Percentiles rank a stretch among this genome's conserved stretches.
Conservation (phyloP, 345 rosid genomes). For the Eucalyptus cloeziana region DNA sequence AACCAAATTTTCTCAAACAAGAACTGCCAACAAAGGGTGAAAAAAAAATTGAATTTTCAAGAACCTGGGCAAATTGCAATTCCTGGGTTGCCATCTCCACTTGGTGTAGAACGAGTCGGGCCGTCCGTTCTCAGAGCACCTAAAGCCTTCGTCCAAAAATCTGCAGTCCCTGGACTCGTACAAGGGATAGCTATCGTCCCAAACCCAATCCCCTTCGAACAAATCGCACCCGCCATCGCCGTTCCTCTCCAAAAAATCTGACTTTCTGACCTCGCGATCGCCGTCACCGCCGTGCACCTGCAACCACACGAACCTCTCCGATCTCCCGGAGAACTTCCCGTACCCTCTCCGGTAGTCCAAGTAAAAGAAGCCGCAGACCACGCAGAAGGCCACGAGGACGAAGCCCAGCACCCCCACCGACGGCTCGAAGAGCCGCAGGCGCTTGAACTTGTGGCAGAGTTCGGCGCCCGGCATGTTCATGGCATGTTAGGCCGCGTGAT, state of each 20-base stretch:
- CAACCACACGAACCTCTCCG: conserved; percentile 56
- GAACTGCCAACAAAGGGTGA: not conserved
- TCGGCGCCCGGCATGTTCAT: conserved; percentile 18
- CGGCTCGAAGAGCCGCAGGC: conserved; percentile 54
- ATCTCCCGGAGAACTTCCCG: conserved; percentile 22
- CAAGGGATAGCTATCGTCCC: conserved; percentile 92
- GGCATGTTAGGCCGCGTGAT: not conserved
- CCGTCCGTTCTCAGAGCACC: conserved; percentile 82
- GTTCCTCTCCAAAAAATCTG: conserved; percentile 38
- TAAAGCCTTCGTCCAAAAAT: conserved; percentile 74
- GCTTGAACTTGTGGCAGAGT: conserved; percentile 45
- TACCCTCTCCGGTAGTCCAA: conserved; percentile 50
- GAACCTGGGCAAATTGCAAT: conserved; percentile 82
- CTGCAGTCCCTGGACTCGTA: conserved; percentile 71
- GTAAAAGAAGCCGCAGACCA: conserved; percentile 56
- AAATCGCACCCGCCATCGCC: conserved; percentile 48
- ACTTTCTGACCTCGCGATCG: not conserved
- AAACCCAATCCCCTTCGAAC: conserved; percentile 87
- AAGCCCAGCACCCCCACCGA: conserved; percentile 60
- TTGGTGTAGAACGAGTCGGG: conserved; percentile 73
- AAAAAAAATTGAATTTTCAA: not conserved
- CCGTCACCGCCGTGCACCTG: not conserved
- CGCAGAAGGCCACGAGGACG: conserved; percentile 40
- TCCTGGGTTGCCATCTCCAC: conserved; percentile 97
- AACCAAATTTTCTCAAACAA: not conserved